A percentile compares a stretch with the other conserved stretches of the same genome.
phyloP scores from a whole-genome alignment of 2,329 filamentous ascomycete genomes.

The Stachybotrys chartarum region DNA sequence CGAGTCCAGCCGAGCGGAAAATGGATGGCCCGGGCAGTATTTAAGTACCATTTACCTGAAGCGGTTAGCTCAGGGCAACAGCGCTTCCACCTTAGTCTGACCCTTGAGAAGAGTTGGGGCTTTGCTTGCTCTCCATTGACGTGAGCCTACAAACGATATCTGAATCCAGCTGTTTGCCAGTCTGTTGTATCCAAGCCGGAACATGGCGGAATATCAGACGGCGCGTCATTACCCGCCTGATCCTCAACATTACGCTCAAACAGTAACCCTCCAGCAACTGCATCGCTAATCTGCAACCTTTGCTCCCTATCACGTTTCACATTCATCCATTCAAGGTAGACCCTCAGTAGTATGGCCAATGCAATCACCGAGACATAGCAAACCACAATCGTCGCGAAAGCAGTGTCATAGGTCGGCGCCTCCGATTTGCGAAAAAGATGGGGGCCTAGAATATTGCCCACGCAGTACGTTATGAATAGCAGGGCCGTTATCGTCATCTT shows the following conservation, averaged over 20 bases:
- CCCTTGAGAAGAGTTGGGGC: too few species aligned
- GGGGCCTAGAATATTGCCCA: constrained; percentile 49
- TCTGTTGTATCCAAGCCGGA: constrained; percentile 42
- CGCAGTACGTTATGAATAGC: constrained; percentile 48
- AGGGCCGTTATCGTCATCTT: constrained; percentile 53
- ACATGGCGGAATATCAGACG: too few species aligned
- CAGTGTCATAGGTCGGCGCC: constrained; percentile 44
- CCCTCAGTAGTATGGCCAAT: constrained; percentile 34
- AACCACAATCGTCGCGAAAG: constrained; percentile 47
- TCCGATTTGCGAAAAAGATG: constrained; percentile 45
- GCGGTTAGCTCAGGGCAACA: too few species aligned
- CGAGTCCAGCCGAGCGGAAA: neutral
- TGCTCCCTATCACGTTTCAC: constrained; percentile 17
- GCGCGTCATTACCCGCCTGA: constrained; percentile 38
- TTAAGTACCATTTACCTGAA: too few species aligned
- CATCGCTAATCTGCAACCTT: too few species aligned
- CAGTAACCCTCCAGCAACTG: neutral
- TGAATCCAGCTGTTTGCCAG: constrained; percentile 51
- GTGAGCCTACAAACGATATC: constrained; percentile 40
- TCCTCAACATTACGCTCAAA: constrained; percentile 28
- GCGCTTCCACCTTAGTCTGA: too few species aligned
- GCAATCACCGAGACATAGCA: constrained; percentile 45
- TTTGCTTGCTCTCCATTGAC: neutral
- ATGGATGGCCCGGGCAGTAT: neutral
- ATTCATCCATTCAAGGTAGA: constrained; percentile 41